Evolutionary conservation across 2,329 filamentous ascomycete species (phyloP).

Genomic region (Neonectria coccinea): DNA sequence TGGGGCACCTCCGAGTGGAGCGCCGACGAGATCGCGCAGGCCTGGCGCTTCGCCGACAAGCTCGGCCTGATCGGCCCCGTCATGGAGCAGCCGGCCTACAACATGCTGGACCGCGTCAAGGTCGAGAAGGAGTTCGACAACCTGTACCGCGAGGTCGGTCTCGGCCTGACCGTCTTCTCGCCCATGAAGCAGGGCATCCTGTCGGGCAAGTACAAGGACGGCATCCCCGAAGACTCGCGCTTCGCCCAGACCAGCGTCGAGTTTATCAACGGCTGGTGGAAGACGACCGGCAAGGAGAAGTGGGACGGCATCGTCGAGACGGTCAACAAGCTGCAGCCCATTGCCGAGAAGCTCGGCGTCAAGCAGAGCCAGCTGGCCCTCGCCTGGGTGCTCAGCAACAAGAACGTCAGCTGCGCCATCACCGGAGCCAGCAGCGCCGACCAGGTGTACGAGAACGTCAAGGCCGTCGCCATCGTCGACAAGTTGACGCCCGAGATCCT

Average conservation of each 20-base stretch:
- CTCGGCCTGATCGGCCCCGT: constrained; percentile 72
- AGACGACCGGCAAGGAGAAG: constrained; percentile 61
- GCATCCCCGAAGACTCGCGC: constrained; percentile 70
- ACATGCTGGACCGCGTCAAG: constrained; percentile 69
- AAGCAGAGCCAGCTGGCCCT: constrained; percentile 68
- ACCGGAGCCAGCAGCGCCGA: constrained; percentile 68
- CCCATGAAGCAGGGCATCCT: constrained; percentile 70
- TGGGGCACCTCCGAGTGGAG: constrained; percentile 79
- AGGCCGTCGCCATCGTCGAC: constrained; percentile 63
- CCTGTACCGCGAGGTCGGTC: constrained; percentile 69
- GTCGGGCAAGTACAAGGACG: constrained; percentile 75
- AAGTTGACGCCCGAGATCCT: constrained; percentile 70
- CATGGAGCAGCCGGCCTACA: constrained; percentile 76
- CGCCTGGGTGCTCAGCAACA: constrained; percentile 73
- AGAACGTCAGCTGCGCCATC: constrained; percentile 71
- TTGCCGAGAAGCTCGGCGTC: constrained; percentile 73
- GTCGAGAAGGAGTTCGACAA: constrained; percentile 73
- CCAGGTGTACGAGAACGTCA: constrained; percentile 71
- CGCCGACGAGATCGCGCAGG: constrained; percentile 73
- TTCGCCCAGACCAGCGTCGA: constrained; percentile 66
- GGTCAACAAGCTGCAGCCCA: constrained; percentile 69
- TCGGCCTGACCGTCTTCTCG: constrained; percentile 73
- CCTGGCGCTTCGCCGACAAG: constrained; percentile 70
- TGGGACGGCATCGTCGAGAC: constrained; percentile 69
- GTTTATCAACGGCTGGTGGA: constrained; percentile 66